A percentile compares a stretch with the other conserved stretches of the same genome.
These are phyloP conservation scores for Fusarium tricinctum DNA, from an alignment of 2,329 filamentous ascomycete genomes.

Conservation along the genomic window DNA sequence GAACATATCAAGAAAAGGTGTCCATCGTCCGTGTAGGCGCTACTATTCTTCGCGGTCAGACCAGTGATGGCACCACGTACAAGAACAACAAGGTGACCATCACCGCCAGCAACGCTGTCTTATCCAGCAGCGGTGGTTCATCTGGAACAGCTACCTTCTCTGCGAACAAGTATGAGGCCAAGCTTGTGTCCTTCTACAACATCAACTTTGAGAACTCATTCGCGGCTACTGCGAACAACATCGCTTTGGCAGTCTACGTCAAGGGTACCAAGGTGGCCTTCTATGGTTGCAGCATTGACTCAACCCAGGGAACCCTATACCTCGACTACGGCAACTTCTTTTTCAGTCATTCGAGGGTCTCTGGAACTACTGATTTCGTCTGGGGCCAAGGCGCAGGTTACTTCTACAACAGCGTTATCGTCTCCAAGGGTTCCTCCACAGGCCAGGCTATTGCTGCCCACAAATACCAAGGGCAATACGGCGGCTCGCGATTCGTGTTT, in stretches of 20 bases:
- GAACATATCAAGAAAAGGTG: constrained; percentile 61
- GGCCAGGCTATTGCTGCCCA: constrained; percentile 50
- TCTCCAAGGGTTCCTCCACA: constrained; percentile 22
- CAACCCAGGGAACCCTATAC: constrained; percentile 42
- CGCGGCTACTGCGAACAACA: constrained; percentile 26
- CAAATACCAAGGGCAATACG: constrained; percentile 46
- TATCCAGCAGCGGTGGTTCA: constrained; percentile 37
- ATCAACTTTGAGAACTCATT: constrained; percentile 50
- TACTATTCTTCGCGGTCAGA: constrained; percentile 63
- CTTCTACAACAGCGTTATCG: constrained; percentile 45
- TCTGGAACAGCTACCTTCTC: constrained; percentile 45
- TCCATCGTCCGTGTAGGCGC: constrained; percentile 56
- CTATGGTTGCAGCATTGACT: constrained; percentile 56
- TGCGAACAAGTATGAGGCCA: constrained; percentile 49
- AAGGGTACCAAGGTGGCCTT: constrained; percentile 56
- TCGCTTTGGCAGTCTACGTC: constrained; percentile 45
- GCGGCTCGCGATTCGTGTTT: constrained; percentile 58
- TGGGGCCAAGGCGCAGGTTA: constrained; percentile 47
- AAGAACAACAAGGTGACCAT: constrained; percentile 70
- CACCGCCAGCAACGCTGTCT: constrained; percentile 25
- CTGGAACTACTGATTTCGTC: constrained; percentile 41
- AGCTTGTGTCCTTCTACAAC: constrained; percentile 51
- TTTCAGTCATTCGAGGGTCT: constrained; percentile 38
- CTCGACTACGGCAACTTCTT: constrained; percentile 45
- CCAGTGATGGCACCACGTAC: constrained; percentile 59